Base-by-base conservation (phyloP, 345 rosid species). In the Raphanus sativus region DNA sequence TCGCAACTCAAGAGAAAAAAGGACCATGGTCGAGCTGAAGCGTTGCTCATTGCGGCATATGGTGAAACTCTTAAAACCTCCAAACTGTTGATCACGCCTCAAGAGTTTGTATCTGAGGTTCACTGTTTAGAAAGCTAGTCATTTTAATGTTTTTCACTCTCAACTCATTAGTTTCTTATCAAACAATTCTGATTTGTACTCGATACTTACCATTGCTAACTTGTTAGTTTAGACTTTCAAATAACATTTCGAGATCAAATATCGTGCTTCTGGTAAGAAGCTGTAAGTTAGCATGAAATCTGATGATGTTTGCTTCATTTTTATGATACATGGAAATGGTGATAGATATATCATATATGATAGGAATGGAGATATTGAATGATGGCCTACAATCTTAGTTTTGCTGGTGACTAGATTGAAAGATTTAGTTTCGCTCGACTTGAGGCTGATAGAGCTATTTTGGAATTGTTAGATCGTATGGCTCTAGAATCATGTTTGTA, bases 21-120 rank as follows among this genome's bases (percentile, higher is more conserved):
- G 60, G 97, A 92, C 75, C 97, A 92, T 56, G 98, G 97, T 89
- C 87, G 94, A 82, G 98, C 97, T 9, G 98, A 94, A 77, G 96
- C 97, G 33, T 68, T 90, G 74, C 92, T 94, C 8, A 91, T 92
- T 79, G 97, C 97, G 17, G 90, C 92, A 4, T 85, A 91, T 52
- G 97, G 97, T 30, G 88, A 86, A 80, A 88, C 89, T 65, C 55
- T 84, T 61, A 84, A 66, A 78, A 33, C 65, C n/a, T 29, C 8
- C 16, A 74, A 78, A 58, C 75, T 85, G 32, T 84, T 85, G 25
- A 84, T 80, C 36, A 54, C 70, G 52, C 34, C 83, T 6, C 52
- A 36, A 28, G 70, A 73, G 42, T 62, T 73, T 5, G 61, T 73
- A 10, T 40, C 81, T 71, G 76, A 71, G 6, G 40, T 52, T 61